phyloP scores from a whole-genome alignment of 2,329 filamentous ascomycete genomes.

The Stemphylium beticola region DNA sequence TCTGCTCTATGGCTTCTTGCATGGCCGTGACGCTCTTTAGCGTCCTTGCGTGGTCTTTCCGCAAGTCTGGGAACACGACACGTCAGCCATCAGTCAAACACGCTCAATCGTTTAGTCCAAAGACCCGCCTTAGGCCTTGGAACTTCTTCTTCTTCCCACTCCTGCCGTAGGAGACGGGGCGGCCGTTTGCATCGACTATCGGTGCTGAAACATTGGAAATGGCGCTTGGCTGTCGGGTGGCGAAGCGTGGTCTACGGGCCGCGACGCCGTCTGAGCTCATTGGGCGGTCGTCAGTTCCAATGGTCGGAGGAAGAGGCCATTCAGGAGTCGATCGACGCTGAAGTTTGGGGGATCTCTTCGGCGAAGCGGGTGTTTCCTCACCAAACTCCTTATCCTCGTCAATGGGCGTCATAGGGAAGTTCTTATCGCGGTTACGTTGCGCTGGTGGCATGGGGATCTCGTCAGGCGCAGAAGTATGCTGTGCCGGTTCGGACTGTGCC shows the following conservation, averaged over 20 bases:
- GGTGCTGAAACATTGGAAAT: slow-evolving; percentile 34
- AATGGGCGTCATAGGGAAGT: slow-evolving; percentile 42
- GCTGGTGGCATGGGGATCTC: slow-evolving; percentile 41
- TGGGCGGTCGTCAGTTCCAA: slow-evolving; percentile 33
- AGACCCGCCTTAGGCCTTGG: slow-evolving; percentile 68
- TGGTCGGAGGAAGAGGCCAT: slow-evolving; percentile 57
- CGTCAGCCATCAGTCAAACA: slow-evolving; percentile 20
- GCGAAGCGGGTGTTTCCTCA: slow-evolving; percentile 16
- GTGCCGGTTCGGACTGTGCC: slow-evolving; percentile 38
- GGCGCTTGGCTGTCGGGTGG: slow-evolving; percentile 30
- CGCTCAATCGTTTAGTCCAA: slow-evolving; percentile 62
- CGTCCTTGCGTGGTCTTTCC: neutral
- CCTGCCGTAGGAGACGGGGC: slow-evolving; percentile 34
- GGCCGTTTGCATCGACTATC: slow-evolving; percentile 23
- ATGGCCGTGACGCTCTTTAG: neutral
- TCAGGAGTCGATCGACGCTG: slow-evolving; percentile 56
- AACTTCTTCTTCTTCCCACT: slow-evolving; percentile 70
- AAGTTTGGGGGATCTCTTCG: slow-evolving; percentile 50
- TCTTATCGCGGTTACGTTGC: slow-evolving; percentile 32
- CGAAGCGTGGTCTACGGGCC: slow-evolving; percentile 28
- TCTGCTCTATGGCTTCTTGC: slow-evolving; percentile 6
- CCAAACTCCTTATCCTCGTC: slow-evolving; percentile 43
- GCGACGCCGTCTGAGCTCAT: slow-evolving; percentile 41
- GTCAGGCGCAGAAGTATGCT: slow-evolving; percentile 36
- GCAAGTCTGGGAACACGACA: slow-evolving; percentile 7